A percentile compares a stretch with the other conserved stretches of the same genome.
Conservation (phyloP, 768 basidiomycete species). For the Hygrophoropsis aurantiaca region DNA sequence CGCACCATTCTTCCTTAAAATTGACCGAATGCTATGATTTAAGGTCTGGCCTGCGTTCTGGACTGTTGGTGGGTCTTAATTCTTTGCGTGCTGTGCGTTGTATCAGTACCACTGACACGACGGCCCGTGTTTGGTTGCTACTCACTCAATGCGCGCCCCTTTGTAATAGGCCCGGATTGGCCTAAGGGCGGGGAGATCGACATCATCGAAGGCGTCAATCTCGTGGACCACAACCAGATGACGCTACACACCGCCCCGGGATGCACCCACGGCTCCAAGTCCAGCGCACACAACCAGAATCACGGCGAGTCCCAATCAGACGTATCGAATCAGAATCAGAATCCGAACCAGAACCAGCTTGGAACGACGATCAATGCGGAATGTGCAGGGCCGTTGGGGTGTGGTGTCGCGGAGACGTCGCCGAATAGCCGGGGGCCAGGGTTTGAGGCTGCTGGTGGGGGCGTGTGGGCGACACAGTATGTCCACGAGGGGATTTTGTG, state of each 20-base stretch:
- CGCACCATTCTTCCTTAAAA: slow-evolving; percentile 2
- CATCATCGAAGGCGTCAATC: slow-evolving; percentile 62
- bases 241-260: slow-evolving; percentile 51
- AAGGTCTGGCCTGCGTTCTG: slow-evolving; percentile 33
- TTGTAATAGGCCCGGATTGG: slow-evolving; percentile 35
- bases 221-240: slow-evolving; percentile 50
- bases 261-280: slow-evolving; percentile 33
- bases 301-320: too few species aligned
- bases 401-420: slow-evolving; percentile 28
- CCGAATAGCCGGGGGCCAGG: slow-evolving; percentile 23
- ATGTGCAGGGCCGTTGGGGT: slow-evolving; percentile 25
- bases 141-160: background rate
- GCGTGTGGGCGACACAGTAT: slow-evolving; percentile 70
- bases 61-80: slow-evolving; percentile 29
- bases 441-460: slow-evolving; percentile 44
- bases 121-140: too few species aligned
- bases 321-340: too few species aligned
- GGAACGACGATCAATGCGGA: slow-evolving; percentile 26
- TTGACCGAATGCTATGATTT: background rate
- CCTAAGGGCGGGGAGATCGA: slow-evolving; percentile 54
- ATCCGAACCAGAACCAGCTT: slow-evolving; percentile 27
- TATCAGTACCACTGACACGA: too few species aligned
- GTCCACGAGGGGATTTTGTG: slow-evolving; percentile 55
- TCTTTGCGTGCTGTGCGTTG: too few species aligned
- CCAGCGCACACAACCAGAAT: too few species aligned